Evolutionary conservation across 2,329 filamentous ascomycete genomes (phyloP).

Genomic region (Neofusicoccum umdonicola): DNA sequence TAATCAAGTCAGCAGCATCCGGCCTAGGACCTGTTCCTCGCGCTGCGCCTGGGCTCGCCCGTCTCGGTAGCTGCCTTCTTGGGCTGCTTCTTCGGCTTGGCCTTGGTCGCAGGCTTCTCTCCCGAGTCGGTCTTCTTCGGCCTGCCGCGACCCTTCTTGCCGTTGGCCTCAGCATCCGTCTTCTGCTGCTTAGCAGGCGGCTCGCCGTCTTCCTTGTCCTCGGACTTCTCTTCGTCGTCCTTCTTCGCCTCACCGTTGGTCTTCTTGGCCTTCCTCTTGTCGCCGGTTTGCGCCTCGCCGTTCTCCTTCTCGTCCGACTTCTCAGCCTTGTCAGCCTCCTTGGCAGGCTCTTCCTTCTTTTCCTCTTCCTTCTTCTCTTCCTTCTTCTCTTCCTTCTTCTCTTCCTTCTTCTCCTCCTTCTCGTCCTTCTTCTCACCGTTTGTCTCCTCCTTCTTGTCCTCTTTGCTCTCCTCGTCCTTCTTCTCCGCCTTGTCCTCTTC

Average conservation of each 20-base stretch:
- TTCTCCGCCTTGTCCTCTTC: slow-evolving; percentile 35
- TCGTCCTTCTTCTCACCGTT: slow-evolving; percentile 22
- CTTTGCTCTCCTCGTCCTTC: slow-evolving; percentile 30
- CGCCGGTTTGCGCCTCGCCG: slow-evolving; percentile 32
- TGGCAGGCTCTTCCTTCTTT: slow-evolving; percentile 28
- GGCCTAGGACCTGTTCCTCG: slow-evolving; percentile 33
- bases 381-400: slow-evolving; percentile 30
- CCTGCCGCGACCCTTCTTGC: slow-evolving; percentile 20
- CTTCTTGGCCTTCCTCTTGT: slow-evolving; percentile 35
- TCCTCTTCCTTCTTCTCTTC: slow-evolving; percentile 30
- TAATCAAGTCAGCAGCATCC: background rate
- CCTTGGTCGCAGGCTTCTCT: slow-evolving; percentile 30
- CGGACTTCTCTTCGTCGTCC: slow-evolving; percentile 22
- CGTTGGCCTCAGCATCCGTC: slow-evolving; percentile 33
- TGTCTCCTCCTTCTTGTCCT: slow-evolving; percentile 30
- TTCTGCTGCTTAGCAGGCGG: slow-evolving; percentile 33
- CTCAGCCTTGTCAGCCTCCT: slow-evolving; percentile 33
- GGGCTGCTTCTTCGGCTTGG: slow-evolving; percentile 40
- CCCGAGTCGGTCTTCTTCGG: slow-evolving; percentile 35
- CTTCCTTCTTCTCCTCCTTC: slow-evolving; percentile 30
- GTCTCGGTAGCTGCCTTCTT: slow-evolving; percentile 51
- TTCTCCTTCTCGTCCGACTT: slow-evolving; percentile 25
- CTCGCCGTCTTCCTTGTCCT: slow-evolving; percentile 23
- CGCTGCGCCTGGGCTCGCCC: slow-evolving; percentile 48
- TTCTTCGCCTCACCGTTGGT: slow-evolving; percentile 27